These are phyloP conservation scores for Mucor indicus DNA, from an alignment of 371 early-diverging fungal genomes.

Conservation along the genomic window DNA sequence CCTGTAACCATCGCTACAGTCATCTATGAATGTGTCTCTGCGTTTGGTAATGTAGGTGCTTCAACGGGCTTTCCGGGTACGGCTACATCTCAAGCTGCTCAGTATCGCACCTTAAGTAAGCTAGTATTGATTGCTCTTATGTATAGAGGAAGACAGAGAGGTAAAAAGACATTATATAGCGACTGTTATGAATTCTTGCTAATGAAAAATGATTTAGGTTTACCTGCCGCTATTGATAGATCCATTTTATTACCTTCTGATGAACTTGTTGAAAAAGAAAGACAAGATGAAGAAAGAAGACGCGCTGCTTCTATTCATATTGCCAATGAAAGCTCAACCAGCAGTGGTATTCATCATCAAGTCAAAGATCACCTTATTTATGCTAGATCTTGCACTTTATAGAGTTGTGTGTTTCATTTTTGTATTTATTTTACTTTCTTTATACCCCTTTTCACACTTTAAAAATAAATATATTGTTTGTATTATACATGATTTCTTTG, in stretches of 20 bases:
- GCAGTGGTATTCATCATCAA: conserved; percentile 1
- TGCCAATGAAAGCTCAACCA: conserved; percentile 1
- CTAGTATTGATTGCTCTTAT: conserved; percentile 36
- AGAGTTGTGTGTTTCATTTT: background rate
- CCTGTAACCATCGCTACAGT: conserved; percentile 34
- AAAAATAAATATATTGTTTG: background rate
- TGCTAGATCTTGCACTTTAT: conserved; percentile 18
- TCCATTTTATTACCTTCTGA: conserved; percentile 45
- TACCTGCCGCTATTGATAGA: conserved; percentile 47
- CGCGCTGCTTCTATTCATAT: conserved; percentile 12
- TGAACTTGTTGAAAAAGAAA: conserved; percentile 25
- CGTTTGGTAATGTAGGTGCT: conserved; percentile 41
- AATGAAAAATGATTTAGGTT: conserved; percentile 15
- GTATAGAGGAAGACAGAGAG: conserved; percentile 45
- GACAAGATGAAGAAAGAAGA: conserved; percentile 25
- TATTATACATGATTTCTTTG: background rate
- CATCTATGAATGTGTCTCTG: conserved; percentile 44
- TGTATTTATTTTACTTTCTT: background rate
- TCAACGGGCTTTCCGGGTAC: conserved; percentile 37
- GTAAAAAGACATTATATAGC: conserved; percentile 6
- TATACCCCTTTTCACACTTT: background rate
- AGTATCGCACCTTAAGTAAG: conserved; percentile 34
- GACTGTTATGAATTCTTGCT: background rate
- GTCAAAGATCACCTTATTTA: conserved; percentile 14
- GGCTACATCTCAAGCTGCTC: conserved; percentile 35